Conservation (phyloP, 192 early-diverging fungal species). For the Coemansia sp. region DNA sequence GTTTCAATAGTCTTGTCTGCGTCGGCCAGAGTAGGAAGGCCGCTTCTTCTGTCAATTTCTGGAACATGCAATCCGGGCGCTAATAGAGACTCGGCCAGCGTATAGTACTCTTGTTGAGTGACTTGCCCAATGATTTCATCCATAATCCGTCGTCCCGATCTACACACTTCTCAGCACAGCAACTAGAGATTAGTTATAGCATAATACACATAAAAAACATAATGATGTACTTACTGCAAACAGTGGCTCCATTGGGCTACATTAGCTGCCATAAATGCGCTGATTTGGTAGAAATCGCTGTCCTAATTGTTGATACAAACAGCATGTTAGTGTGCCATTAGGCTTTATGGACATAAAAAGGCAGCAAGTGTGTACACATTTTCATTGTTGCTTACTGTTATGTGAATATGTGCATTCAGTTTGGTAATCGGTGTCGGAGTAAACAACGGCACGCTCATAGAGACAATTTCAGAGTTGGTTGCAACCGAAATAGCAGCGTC, state of each 20-base stretch:
- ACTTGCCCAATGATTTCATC: conserved; percentile 36
- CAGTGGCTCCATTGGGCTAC: conserved; percentile 38
- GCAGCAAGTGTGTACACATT: neutral
- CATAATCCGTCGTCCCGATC: conserved; percentile 16
- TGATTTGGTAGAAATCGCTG: conserved; percentile 15
- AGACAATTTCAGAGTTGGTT: conserved; percentile 21
- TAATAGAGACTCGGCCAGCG: conserved; percentile 28
- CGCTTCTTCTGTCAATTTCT: neutral
- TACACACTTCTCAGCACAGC: neutral
- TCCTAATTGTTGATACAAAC: conserved; percentile 11
- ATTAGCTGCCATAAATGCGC: conserved; percentile 31
- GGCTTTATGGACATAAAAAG: neutral
- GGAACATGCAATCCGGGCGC: conserved; percentile 26
- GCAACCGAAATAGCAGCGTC: conserved; percentile 34
- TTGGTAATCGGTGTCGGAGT: conserved; percentile 13
- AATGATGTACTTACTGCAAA: conserved; percentile 16
- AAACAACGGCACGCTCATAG: conserved; percentile 37
- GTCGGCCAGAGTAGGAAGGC: neutral
- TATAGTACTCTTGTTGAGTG: conserved; percentile 37
- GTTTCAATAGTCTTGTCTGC: conserved; percentile 11
- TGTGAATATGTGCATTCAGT: conserved; percentile 6
- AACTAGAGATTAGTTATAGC: neutral
- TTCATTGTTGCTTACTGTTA: conserved; percentile 16
- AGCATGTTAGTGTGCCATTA: neutral
- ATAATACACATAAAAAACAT: neutral